Percentiles rank a stretch among this genome's conserved stretches.
Conservation (phyloP, 495 filamentous ascomycete genomes). For the Entonaema liquescens region DNA sequence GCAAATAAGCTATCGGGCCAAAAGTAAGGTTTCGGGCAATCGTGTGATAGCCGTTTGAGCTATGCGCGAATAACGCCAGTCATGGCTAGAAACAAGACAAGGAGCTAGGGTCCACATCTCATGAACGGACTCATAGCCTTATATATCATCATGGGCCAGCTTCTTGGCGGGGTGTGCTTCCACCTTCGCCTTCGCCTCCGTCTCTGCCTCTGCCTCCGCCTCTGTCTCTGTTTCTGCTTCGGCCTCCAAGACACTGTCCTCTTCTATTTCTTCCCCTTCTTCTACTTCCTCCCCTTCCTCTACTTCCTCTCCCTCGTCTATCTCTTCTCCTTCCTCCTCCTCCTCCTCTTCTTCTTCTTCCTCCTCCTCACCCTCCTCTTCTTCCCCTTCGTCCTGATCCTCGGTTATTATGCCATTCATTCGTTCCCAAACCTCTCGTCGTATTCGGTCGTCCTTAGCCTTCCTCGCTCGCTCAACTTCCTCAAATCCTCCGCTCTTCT, state of each 20-base stretch:
- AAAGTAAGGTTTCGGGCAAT: neutral
- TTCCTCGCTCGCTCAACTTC: conserved; percentile 87
- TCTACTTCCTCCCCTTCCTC: conserved; percentile 4
- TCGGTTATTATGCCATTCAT: conserved; percentile 39
- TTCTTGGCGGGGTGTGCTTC: neutral
- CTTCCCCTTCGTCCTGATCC: conserved; percentile 20
- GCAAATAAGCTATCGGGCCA: conserved; percentile 4
- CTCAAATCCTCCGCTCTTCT: conserved; percentile 94
- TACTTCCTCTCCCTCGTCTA: neutral
- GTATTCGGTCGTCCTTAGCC: conserved; percentile 85
- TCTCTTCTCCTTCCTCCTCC: neutral
- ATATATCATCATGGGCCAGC: conserved; percentile 24
- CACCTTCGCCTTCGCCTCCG: neutral
- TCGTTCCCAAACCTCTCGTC: conserved; percentile 73
- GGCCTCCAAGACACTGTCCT: neutral
- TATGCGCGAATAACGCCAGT: conserved; percentile 19
- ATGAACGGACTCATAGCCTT: conserved; percentile 16
- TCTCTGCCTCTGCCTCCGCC: neutral
- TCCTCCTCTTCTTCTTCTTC: neutral
- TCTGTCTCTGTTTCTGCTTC: conserved; percentile 5
- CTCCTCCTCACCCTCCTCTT: neutral
- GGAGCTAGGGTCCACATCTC: conserved; percentile 9
- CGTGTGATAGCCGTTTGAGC: conserved; percentile 7
- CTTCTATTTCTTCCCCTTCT: conserved; percentile 5
- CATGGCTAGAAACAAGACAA: conserved; percentile 1